Conservation (phyloP, 31 red algal species). For the Odonthalia washingtoniensis region DNA sequence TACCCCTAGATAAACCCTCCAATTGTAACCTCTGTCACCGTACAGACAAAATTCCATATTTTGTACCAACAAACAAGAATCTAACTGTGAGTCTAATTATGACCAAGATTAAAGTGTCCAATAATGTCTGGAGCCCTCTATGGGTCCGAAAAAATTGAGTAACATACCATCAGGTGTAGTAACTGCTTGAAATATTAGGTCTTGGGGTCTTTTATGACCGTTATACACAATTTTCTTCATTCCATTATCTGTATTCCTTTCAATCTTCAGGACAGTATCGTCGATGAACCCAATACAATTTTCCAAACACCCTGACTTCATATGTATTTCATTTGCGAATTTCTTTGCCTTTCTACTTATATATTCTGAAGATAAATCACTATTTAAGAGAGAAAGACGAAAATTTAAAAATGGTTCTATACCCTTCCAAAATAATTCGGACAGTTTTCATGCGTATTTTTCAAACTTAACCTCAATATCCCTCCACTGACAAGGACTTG, state of each 20-base stretch:
- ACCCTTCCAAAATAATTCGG: constrained; percentile 47
- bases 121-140: constrained; percentile 25
- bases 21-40: no score
- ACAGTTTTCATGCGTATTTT: constrained; percentile 17
- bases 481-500: constrained; percentile 9
- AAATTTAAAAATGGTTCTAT: constrained; percentile 30
- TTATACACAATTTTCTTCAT: constrained; percentile 37
- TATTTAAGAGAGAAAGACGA: neutral
- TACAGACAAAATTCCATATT: no score
- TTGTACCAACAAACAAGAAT: no score
- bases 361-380: neutral
- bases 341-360: neutral
- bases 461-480: constrained; percentile 25
- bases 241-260: neutral
- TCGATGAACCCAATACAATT: constrained; percentile 47
- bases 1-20: no score
- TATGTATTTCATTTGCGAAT: neutral
- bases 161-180: constrained; percentile 52
- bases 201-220: constrained; percentile 31
- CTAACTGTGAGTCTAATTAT: neutral
- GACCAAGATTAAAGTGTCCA: constrained; percentile 1
- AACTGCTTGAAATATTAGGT: constrained; percentile 42
- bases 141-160: constrained; percentile 12
- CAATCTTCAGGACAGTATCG: constrained; percentile 21
- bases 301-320: neutral